A percentile compares a stretch with the other conserved stretches of the same genome.
These are phyloP conservation scores for Daldinia eschscholtzii DNA, from an alignment of 2,329 filamentous ascomycete genomes.

Conservation along the genomic window DNA sequence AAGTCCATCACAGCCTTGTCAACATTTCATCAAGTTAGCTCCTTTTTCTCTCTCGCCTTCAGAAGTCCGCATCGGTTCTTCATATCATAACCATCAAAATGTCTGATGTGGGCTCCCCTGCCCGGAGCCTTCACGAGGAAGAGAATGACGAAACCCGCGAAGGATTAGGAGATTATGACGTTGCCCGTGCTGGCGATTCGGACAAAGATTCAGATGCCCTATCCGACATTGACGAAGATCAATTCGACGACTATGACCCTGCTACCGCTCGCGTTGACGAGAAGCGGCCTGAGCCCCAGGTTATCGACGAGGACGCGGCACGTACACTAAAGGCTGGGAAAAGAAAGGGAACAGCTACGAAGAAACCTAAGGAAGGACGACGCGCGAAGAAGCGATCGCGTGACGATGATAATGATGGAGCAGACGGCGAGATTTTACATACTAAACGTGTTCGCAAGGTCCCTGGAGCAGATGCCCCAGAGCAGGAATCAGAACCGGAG, in stretches of 20 bases:
- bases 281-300: slow-evolving; percentile 63
- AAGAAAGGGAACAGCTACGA: slow-evolving; percentile 73
- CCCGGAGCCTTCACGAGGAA: slow-evolving; percentile 49
- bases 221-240: slow-evolving; percentile 77
- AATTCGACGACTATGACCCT: slow-evolving; percentile 78
- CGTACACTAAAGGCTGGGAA: slow-evolving; percentile 74
- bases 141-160: slow-evolving; percentile 51
- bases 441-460: slow-evolving; percentile 63
- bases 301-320: slow-evolving; percentile 75
- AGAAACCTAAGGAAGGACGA: slow-evolving; percentile 81
- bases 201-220: slow-evolving; percentile 71
- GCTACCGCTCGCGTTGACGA: slow-evolving; percentile 73
- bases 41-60: not conserved
- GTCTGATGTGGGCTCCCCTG: slow-evolving; percentile 61
- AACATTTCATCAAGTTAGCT: not conserved
- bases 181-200: slow-evolving; percentile 58
- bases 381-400: slow-evolving; percentile 74
- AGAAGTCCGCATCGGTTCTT: not conserved
- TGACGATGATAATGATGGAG: slow-evolving; percentile 65
- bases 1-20: slow-evolving; percentile 10
- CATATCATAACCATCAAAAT: slow-evolving; percentile 43
- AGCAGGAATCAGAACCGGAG: slow-evolving; percentile 70
- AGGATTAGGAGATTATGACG: slow-evolving; percentile 57
- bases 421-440: slow-evolving; percentile 59
- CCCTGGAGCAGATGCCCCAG: slow-evolving; percentile 58